Percentiles rank a stretch among this genome's conserved stretches.
These are phyloP conservation scores for Coniochaeta prunicola DNA, from an alignment of 2,329 filamentous ascomycete genomes.

Conservation along the genomic window DNA sequence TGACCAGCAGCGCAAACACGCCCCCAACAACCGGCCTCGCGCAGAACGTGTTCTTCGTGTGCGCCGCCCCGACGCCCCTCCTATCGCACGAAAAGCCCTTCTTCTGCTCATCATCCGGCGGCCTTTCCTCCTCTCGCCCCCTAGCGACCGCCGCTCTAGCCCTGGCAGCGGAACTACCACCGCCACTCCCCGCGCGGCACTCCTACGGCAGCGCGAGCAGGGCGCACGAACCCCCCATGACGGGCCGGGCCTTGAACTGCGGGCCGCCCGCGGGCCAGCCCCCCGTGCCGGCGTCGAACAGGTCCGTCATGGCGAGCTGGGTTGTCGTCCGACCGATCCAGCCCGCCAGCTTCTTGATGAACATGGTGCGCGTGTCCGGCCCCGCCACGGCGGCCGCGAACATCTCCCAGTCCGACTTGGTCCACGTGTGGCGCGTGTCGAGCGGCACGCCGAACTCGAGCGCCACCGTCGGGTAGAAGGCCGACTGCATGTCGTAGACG, in stretches of 20 bases:
- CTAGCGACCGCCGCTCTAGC: neutral
- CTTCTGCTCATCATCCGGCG: neutral
- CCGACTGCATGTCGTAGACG: conserved; percentile 71
- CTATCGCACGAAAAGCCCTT: neutral
- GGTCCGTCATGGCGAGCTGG: conserved; percentile 66
- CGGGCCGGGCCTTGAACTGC: conserved; percentile 67
- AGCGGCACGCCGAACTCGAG: conserved; percentile 76
- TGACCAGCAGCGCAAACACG: neutral
- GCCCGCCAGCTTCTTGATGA: conserved; percentile 59
- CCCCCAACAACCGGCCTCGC: neutral
- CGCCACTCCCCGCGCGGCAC: neutral
- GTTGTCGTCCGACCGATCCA: conserved; percentile 72
- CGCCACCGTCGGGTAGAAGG: conserved; percentile 66
- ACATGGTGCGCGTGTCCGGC: conserved; percentile 50
- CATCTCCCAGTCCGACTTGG: conserved; percentile 84
- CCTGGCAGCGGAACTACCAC: neutral
- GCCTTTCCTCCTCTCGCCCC: neutral
- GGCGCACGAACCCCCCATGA: conserved; percentile 74
- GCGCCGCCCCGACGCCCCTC: neutral
- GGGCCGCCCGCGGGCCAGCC: conserved; percentile 52
- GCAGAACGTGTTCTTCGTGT: neutral
- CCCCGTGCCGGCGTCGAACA: conserved; percentile 66
- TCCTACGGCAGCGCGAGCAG: conserved; percentile 53
- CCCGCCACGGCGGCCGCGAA: conserved; percentile 72
- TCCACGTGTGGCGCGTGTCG: conserved; percentile 73